Evolutionary conservation across 768 basidiomycete species (phyloP).

Genomic region (Calocera cornea): DNA sequence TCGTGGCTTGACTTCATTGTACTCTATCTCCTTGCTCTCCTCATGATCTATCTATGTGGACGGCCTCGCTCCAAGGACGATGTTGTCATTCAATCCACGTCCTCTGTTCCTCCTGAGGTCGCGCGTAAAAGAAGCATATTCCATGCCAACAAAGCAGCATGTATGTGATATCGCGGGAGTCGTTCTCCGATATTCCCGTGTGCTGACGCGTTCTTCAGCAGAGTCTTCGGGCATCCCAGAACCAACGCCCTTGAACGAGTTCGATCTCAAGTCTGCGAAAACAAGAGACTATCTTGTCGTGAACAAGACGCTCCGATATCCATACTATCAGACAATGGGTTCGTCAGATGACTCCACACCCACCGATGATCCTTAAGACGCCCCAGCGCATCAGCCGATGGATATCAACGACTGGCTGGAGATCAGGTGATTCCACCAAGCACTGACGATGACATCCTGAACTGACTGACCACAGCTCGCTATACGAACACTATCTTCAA

Average conservation of each 20-base stretch:
- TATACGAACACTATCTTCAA: slow-evolving; percentile 23
- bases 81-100: not conserved
- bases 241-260: slow-evolving; percentile 12
- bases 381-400: slow-evolving; percentile 28
- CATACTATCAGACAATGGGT: slow-evolving; percentile 9
- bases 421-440: slow-evolving; percentile 15
- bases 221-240: slow-evolving; percentile 7
- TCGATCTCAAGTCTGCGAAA: slow-evolving; percentile 14
- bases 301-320: slow-evolving; percentile 16
- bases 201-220: not conserved
- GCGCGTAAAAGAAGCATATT: not conserved
- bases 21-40: not conserved
- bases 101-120: not conserved
- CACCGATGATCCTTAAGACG: slow-evolving; percentile 6
- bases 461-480: slow-evolving; percentile 1
- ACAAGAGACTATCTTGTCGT: slow-evolving; percentile 17
- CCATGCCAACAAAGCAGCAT: not conserved
- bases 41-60: not conserved
- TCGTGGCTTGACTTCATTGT: not conserved
- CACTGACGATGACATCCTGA: not conserved
- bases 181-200: not conserved
- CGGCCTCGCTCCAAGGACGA: not conserved
- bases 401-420: slow-evolving; percentile 29
- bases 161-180: not conserved
- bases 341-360: not conserved